Base-by-base conservation (phyloP, 169 alveolate genomes). In the Cytauxzoon felis region DNA sequence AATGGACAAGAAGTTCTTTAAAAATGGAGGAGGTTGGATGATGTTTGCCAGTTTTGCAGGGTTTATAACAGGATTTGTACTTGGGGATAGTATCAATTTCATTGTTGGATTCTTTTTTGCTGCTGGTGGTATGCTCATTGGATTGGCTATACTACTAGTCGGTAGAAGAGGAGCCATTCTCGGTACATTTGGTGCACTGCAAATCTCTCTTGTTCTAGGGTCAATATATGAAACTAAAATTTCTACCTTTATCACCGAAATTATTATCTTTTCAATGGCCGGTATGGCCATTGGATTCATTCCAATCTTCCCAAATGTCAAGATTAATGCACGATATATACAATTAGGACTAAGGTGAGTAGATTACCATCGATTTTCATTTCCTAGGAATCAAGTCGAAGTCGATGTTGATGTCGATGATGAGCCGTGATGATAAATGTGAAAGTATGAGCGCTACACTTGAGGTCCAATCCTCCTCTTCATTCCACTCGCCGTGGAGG, bases 101-200 rank as follows among this genome's bases (percentile, higher is more conserved):
- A 3, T 38, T 2, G 33, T 50, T 32, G 43, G 36, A 4, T 7
- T 53, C 8, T 38, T 33, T 24, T 23, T 64, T 3, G 36, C 30
- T 13, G 45, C 71, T 0, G 76, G 84, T 1, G 63, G 45, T 52
- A 62, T 73, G 80, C 2, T 62, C 21, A 38, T 73, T 16, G 67
- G 67, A 21, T 70, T 64, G 13, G 33, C 84, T 38, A 52, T 65
- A 0, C 18, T 73, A 18, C 54, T 51, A 49, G 23, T 73, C 4
- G 84, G 84, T 32, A 33, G 71, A 8, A 61, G 80, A 16, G 84
- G 79, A 30, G 76, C 76, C 48, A 43, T 64, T 16, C 30, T 73
- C 23, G 84, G 84, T 18, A 36, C 53, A 3, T 19, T 41, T 6
- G 70, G 72, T 29, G 84, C 80, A 5, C 27, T 36, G 13, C 43